phyloP scores from a whole-genome alignment of 1,284 basidiomycete genomes.

The Cutaneotrichosporon sp. region DNA sequence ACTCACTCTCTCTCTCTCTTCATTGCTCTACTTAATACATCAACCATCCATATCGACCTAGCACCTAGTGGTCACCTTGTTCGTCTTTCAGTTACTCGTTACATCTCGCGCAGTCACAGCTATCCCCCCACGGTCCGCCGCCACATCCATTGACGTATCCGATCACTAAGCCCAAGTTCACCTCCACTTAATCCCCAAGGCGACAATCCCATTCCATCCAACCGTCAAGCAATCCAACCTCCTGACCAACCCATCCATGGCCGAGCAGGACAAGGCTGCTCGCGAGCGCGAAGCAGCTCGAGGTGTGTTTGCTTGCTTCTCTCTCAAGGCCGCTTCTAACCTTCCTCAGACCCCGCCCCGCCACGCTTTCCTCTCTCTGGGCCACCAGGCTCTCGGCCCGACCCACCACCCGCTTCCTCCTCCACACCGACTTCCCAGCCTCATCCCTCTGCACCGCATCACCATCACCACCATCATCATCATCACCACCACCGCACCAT shows the following conservation, averaged over 20 bases:
- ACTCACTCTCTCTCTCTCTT: background rate
- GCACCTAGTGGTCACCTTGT: too few relatives aligned
- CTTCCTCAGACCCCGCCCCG: slow-evolving; percentile 11
- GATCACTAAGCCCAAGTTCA: background rate
- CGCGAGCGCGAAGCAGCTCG: slow-evolving; percentile 14
- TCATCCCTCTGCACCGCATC: slow-evolving; percentile 3
- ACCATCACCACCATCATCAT: slow-evolving; percentile 16
- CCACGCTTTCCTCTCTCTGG: slow-evolving; percentile 7
- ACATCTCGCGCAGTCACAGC: background rate
- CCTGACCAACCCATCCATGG: slow-evolving; percentile 7
- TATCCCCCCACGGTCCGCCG: background rate
- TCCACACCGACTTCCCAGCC: background rate
- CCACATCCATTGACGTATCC: background rate
- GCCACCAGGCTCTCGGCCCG: background rate
- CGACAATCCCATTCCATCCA: background rate
- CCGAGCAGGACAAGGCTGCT: slow-evolving; percentile 17
- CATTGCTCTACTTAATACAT: background rate
- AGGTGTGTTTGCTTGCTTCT: slow-evolving; percentile 7
- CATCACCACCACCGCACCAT: slow-evolving; percentile 10
- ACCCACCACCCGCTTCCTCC: background rate
- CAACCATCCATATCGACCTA: background rate
- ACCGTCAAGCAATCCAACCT: background rate
- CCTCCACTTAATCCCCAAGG: background rate
- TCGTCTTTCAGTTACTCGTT: background rate
- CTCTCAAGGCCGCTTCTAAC: background rate